Percentiles rank a stretch among this genome's conserved stretches.
phyloP scores from a whole-genome alignment of 2,329 filamentous ascomycete genomes.

The Neophaeococcomyces mojaviensis region DNA sequence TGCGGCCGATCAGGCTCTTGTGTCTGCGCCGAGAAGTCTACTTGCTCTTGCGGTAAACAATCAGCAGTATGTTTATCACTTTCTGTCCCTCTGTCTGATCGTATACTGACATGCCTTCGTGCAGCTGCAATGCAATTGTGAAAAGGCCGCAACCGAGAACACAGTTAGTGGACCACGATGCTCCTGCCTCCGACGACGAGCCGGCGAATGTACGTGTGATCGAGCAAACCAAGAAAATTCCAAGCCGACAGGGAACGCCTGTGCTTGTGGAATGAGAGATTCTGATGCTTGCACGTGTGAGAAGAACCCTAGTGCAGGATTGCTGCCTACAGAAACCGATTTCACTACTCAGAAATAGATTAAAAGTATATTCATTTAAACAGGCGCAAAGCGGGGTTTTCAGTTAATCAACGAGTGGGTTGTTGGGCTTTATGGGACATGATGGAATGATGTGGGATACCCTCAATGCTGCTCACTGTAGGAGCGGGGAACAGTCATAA shows the following conservation, averaged over 20 bases:
- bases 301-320: conserved; percentile 49
- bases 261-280: conserved; percentile 69
- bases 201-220: conserved; percentile 74
- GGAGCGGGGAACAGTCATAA: too few relatives aligned
- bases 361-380: too few relatives aligned
- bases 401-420: too few relatives aligned
- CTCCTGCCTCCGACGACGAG: conserved; percentile 59
- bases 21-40: conserved; percentile 52
- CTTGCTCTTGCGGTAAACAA: conserved; percentile 84
- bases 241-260: conserved; percentile 53
- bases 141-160: conserved; percentile 71
- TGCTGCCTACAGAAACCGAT: conserved; percentile 26
- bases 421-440: too few relatives aligned
- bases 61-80: conserved; percentile 46
- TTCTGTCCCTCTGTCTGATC: neutral
- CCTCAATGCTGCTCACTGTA: too few relatives aligned
- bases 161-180: conserved; percentile 63
- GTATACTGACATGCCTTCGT: neutral
- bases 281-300: conserved; percentile 78
- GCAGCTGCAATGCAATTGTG: conserved; percentile 69
- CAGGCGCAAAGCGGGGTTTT: too few relatives aligned
- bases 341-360: too few relatives aligned
- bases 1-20: conserved; percentile 53
- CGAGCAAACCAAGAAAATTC: conserved; percentile 63
- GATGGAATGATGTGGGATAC: too few relatives aligned